Base-by-base conservation (phyloP, 352 stramenopile species). In the Globisporangium viniferum region DNA sequence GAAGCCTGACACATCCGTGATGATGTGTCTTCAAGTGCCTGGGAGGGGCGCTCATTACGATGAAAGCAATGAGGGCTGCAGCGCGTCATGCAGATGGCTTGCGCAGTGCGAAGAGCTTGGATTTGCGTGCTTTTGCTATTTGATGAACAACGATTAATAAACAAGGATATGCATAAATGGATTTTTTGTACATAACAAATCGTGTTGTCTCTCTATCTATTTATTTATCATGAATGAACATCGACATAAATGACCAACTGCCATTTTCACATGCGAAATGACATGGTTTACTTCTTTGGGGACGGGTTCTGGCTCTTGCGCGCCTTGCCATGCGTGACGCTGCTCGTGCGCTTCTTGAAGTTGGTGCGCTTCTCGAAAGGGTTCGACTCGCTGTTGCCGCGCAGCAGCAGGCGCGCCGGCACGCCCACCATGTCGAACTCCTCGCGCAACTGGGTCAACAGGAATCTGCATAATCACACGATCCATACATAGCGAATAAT, bases 391-490 rank as follows among this genome's bases (percentile, higher is more conserved):
- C 77, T 89, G 73, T 88, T 93, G 68, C 86, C 86, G 48, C 86
- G 82, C 65, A 94, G 72, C 55, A 94, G 70, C 54, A 95, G 72
- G 14, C 88, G 84, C 73, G 81, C 86, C 0, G 88, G 88, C 29
- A 95, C 85, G 24, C 88, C 86, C 9, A 89, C 84, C 86, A 94
- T 94, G 59, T 93, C 84, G 56, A 95, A 95, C 71, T 94, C 88
- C 27, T 92, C 86, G 29, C 88, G 86, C 51, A 95, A 64, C 65
- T 95, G 88, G 20, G 71, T 89, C 56, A 92, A 49, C 64, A 95
- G 57, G 68, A 95, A 94, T 5, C 76, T 85, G 33, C 58, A 72
- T 7, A 15, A 29, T 46, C 56, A 7, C 20, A 36, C 56, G 29
- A 71, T 53, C 14, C 27, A 24, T 54, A 63, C 31, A 54, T 9